Percentiles rank a stretch among this genome's conserved stretches.
phyloP scores from a whole-genome alignment of 2,329 filamentous ascomycete genomes.

The Polychaeton citri region DNA sequence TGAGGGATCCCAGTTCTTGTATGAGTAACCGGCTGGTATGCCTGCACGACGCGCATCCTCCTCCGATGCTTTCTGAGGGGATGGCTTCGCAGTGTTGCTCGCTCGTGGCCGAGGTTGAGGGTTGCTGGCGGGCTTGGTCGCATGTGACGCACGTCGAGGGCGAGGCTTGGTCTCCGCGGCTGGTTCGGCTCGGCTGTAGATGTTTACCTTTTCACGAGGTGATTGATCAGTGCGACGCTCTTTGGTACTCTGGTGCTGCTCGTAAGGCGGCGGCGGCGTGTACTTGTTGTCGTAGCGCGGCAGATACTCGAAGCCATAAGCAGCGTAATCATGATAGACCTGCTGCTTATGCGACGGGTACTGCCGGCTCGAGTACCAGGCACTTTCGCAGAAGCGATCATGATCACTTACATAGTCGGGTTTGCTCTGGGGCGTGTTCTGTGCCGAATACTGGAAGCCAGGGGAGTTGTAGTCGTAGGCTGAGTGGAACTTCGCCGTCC shows the following conservation, averaged over 20 bases:
- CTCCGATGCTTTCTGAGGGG: conserved; percentile 42
- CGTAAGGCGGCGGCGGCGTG: conserved; percentile 34
- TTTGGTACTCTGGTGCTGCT: conserved; percentile 29
- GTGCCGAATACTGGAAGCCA: conserved; percentile 31
- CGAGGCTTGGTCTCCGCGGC: conserved; percentile 25
- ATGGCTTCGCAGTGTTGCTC: conserved; percentile 24
- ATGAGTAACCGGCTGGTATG: conserved; percentile 80
- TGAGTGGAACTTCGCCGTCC: conserved; percentile 16
- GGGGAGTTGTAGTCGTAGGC: conserved; percentile 28
- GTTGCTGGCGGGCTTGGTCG: conserved; percentile 37
- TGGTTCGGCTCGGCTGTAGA: conserved; percentile 24
- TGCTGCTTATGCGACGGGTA: conserved; percentile 26
- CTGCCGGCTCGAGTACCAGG: conserved; percentile 37
- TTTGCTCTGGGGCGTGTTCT: conserved; percentile 41
- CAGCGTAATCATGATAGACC: conserved; percentile 45
- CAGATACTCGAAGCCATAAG: conserved; percentile 32
- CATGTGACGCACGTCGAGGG: conserved; percentile 31
- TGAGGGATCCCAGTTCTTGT: conserved; percentile 95
- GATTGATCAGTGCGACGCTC: conserved; percentile 35
- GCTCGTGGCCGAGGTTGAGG: conserved; percentile 29
- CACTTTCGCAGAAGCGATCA: conserved; percentile 29
- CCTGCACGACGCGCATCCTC: conserved; percentile 50
- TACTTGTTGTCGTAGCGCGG: conserved; percentile 25
- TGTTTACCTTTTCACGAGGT: conserved; percentile 36
- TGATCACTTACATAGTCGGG: conserved; percentile 55